Evolutionary conservation across 2,329 filamentous ascomycete genomes (phyloP).

Genomic region (Beauveria varroae): DNA sequence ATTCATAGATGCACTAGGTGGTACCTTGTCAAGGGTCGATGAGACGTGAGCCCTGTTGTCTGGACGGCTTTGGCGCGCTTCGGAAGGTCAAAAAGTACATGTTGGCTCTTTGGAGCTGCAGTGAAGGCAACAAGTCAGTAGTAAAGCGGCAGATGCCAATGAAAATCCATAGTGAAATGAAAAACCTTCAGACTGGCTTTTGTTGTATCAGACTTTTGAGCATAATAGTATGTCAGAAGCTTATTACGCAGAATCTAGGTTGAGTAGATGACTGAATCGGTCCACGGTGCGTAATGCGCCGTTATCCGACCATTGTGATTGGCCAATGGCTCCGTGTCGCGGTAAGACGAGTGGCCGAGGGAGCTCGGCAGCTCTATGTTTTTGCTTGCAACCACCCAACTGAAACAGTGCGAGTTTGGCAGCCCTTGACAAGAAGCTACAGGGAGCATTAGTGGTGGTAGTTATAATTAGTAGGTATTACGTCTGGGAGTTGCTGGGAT

Average conservation of each 20-base stretch:
- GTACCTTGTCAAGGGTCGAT: neutral
- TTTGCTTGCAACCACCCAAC: neutral
- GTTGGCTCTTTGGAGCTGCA: neutral
- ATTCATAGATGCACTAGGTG: neutral
- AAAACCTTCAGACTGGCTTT: too few species aligned
- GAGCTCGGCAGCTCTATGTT: too few species aligned
- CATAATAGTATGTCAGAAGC: neutral
- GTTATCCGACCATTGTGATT: constrained; percentile 11
- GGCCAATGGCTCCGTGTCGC: constrained; percentile 6
- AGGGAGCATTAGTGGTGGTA: neutral
- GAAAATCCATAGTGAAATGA: too few species aligned
- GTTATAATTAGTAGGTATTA: neutral
- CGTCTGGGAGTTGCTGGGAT: neutral
- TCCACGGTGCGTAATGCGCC: constrained; percentile 3
- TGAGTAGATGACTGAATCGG: neutral
- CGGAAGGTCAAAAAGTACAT: neutral
- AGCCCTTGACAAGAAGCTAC: neutral
- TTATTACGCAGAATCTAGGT: neutral
- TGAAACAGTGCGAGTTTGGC: constrained; percentile 3
- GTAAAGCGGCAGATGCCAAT: neutral
- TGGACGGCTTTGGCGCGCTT: neutral
- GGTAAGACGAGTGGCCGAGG: neutral
- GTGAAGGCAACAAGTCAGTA: neutral
- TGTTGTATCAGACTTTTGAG: too few species aligned
- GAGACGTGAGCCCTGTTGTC: neutral